phyloP scores from a whole-genome alignment of 2,329 filamentous ascomycete genomes.

The Aspergillus persii region DNA sequence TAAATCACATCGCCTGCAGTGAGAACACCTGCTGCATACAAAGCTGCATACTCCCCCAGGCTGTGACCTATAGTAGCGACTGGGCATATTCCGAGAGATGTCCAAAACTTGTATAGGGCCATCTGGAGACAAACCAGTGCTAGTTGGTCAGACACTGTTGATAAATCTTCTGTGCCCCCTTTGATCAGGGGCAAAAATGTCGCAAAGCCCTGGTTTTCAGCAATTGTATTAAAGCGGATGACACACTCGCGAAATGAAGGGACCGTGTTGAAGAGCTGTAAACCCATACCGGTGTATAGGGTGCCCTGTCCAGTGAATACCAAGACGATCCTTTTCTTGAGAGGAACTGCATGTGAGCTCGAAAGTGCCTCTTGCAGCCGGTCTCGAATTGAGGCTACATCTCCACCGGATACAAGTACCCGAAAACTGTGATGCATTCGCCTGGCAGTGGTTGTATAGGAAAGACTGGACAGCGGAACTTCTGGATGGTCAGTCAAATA shows the following conservation, averaged over 20 bases:
- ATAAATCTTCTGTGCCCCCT: constrained; percentile 28
- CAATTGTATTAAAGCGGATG: constrained; percentile 31
- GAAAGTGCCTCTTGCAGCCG: constrained; percentile 8
- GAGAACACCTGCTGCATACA: constrained; percentile 37
- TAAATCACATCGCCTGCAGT: constrained; percentile 50
- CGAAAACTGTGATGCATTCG: constrained; percentile 43
- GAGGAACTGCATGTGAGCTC: not conserved
- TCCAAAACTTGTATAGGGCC: constrained; percentile 37
- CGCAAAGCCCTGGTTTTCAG: constrained; percentile 33
- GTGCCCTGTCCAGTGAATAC: constrained; percentile 41
- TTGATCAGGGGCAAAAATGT: constrained; percentile 38
- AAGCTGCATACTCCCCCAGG: constrained; percentile 41
- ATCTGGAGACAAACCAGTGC: constrained; percentile 43
- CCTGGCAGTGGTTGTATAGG: constrained; percentile 66
- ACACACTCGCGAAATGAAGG: constrained; percentile 32
- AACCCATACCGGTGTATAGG: constrained; percentile 36
- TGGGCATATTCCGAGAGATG: constrained; percentile 36
- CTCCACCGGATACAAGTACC: constrained; percentile 23
- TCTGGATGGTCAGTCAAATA: constrained; percentile 54
- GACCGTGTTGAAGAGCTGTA: constrained; percentile 32
- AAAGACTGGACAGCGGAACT: constrained; percentile 44
- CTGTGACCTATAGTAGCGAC: constrained; percentile 45
- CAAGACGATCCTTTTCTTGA: constrained; percentile 18
- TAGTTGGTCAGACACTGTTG: constrained; percentile 24
- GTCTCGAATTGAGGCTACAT: not conserved